Conservation (phyloP, 495 filamentous ascomycete genomes). For the Darksidea phi region DNA sequence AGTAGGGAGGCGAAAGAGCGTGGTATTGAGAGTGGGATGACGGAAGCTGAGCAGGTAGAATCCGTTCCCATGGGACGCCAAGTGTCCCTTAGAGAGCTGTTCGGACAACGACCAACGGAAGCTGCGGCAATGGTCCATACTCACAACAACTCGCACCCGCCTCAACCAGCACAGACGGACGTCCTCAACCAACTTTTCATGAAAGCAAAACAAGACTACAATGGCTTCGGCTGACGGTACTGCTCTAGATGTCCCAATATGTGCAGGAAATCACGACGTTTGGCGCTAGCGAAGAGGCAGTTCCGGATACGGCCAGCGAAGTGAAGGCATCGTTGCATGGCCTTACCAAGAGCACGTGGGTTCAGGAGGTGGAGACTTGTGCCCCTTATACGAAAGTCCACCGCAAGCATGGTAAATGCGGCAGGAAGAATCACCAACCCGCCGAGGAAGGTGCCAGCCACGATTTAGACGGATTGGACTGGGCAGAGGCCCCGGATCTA, state of each 20-base stretch:
- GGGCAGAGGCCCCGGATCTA: no score
- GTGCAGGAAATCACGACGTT: no score
- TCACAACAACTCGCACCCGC: conserved; percentile 44
- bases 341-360: no score
- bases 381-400: no score
- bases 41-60: conserved; percentile 40
- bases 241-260: neutral
- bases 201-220: conserved; percentile 31
- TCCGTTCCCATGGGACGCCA: conserved; percentile 55
- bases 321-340: no score
- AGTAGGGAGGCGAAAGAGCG: conserved; percentile 49
- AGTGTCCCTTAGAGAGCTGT: conserved; percentile 55
- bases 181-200: conserved; percentile 28
- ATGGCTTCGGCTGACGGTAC: conserved; percentile 25
- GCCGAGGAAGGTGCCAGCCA: no score
- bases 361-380: no score
- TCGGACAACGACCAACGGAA: conserved; percentile 55
- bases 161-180: neutral
- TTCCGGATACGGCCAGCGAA: no score
- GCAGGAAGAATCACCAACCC: no score
- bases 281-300: no score
- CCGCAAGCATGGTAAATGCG: no score
- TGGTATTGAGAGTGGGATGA: conserved; percentile 2
- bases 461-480: no score
- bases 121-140: conserved; percentile 53